Base-by-base conservation (phyloP, 768 basidiomycete species). In the Mycena maculata region DNA sequence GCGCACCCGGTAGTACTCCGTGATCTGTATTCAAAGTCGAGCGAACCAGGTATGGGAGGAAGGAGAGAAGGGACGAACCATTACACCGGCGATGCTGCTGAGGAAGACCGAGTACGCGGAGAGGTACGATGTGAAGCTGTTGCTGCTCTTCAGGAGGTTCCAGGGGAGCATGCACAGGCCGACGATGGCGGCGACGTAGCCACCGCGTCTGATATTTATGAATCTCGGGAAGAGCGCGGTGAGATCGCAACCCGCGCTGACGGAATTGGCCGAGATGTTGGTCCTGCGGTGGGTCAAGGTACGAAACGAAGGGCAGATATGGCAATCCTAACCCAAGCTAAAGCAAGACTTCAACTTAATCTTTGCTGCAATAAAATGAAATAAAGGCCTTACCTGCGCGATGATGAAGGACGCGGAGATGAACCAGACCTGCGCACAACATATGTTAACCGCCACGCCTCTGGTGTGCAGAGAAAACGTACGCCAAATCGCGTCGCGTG, bases 201-300 rank as follows among this genome's bases (percentile, higher is more conserved):
- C 93, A 30, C 94, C 93, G 22, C 93, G 87, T 23, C 93, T 88
- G 74, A 95, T 94, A 74, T 92, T 94, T 72, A 95, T 87, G 78
- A 88, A 94, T 52, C 89, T 89, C 60, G 94, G 93, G 70, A 88
- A 82, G 31, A 94, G 84, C 3, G 92, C 88, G 2, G 92, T 94
- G 71, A 95, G 77, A 76, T 95, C 93, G 73, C 92, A 93, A 16
- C 94, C 92, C 4, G 93, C 92, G 47, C 89, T 91, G 74, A 94
- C 87, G 6, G 91, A 90, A 79, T 95, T 94, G 31, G 92, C 93
- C 12, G 92, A 90, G 72, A 92, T 91, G 76, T 92, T 94, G 31
- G 91, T 92, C 20, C 89, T 90, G 69, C 62, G 61, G 59, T 58
- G 59, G 59, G 66, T 22, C 52, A 42, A 59, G 49, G 25, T 53